phyloP scores from a whole-genome alignment of 1,284 basidiomycete species.

The Trichosporon sp. region DNA sequence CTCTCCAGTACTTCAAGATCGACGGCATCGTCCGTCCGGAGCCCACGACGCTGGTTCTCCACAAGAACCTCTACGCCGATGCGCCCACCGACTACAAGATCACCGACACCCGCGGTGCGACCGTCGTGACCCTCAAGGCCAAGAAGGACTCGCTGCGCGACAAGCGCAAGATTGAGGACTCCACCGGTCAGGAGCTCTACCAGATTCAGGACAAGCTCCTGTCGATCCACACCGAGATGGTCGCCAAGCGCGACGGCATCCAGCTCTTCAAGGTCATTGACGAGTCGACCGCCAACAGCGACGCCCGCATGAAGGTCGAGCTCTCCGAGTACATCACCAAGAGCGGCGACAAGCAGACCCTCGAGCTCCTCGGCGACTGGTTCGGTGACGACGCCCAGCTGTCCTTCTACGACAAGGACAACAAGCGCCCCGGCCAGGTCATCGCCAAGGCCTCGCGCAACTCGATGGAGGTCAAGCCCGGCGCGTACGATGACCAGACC shows the following conservation, averaged over 20 bases:
- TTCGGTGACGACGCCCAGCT: background rate
- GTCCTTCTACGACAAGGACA: conserved; percentile 2
- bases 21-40: background rate
- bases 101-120: background rate
- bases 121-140: conserved; percentile 10
- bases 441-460: conserved; percentile 18
- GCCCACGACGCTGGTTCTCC: background rate
- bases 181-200: background rate
- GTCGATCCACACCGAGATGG: background rate
- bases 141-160: conserved; percentile 5
- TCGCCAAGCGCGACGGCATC: background rate
- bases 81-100: conserved; percentile 6
- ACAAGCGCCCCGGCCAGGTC: conserved; percentile 23
- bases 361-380: conserved; percentile 11
- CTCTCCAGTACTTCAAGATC: background rate
- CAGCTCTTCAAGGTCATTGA: conserved; percentile 14
- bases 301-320: conserved; percentile 8
- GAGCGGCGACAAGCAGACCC: background rate
- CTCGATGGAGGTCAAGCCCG: conserved; percentile 11
- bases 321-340: background rate
- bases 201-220: conserved; percentile 7
- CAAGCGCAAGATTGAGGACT: background rate
- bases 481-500: background rate
- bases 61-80: conserved; percentile 16
- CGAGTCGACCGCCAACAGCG: background rate